Evolutionary conservation across 768 basidiomycete species (phyloP).

Genomic region (Termitomyces sp.): DNA sequence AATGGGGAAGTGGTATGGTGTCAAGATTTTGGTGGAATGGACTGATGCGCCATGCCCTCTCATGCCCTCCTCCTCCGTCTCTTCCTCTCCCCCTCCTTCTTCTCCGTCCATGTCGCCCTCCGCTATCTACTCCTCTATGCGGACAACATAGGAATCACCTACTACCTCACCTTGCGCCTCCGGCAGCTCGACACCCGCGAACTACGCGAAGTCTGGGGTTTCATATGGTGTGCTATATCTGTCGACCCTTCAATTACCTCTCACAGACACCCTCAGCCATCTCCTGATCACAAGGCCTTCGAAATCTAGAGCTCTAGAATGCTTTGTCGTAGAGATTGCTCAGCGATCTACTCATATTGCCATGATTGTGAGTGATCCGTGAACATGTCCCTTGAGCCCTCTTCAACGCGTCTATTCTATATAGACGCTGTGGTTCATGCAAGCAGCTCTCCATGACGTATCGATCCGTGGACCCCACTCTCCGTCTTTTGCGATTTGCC

Average conservation of each 20-base stretch:
- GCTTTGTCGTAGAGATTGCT: constrained; percentile 85
- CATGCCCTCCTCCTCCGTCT: constrained; percentile 89
- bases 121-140: constrained; percentile 79
- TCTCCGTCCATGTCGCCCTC: constrained; percentile 91
- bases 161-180: constrained; percentile 80
- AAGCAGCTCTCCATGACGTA: constrained; percentile 87
- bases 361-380: constrained; percentile 71
- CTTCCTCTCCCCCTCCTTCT: constrained; percentile 89
- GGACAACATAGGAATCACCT: constrained; percentile 89
- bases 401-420: constrained; percentile 9
- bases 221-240: constrained; percentile 62
- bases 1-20: constrained; percentile 14
- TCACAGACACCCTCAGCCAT: constrained; percentile 54
- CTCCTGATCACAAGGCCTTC: constrained; percentile 91
- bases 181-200: constrained; percentile 64
- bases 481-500: constrained; percentile 85
- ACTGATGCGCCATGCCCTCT: constrained; percentile 42
- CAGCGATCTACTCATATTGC: constrained; percentile 93
- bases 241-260: neutral
- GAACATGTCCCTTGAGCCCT: neutral
- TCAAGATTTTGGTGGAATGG: constrained; percentile 9
- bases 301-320: constrained; percentile 88
- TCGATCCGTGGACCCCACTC: constrained; percentile 55
- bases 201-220: constrained; percentile 84
- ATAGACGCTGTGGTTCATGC: constrained; percentile 98